phyloP scores from a whole-genome alignment of 768 basidiomycete species.

The Leucocoprinus birnbaumii region DNA sequence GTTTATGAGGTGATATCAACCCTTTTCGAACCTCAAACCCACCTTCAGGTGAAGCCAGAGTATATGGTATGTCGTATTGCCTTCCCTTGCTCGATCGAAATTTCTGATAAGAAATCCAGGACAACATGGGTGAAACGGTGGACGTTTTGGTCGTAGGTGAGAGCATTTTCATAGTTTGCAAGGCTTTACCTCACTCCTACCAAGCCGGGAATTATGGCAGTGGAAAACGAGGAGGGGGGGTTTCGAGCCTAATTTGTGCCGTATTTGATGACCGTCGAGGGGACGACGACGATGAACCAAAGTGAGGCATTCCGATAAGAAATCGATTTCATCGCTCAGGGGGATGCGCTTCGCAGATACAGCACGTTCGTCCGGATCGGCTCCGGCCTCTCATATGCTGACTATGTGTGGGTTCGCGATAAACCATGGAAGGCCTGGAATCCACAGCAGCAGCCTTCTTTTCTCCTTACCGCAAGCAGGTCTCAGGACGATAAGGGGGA shows the following conservation, averaged over 20 bases:
- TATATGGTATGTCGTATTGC: conserved; percentile 59
- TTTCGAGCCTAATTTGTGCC: conserved; percentile 88
- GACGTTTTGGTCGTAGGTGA: conserved; percentile 88
- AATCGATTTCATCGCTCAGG: background rate
- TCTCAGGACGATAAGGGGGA: conserved; percentile 83
- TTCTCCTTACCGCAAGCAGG: conserved; percentile 58
- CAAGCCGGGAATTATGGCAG: conserved; percentile 86
- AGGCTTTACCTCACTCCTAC: background rate
- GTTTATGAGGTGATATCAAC: background rate
- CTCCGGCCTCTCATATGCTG: conserved; percentile 80
- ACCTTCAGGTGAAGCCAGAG: conserved; percentile 71
- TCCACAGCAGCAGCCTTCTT: conserved; percentile 68
- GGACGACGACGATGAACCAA: conserved; percentile 57
- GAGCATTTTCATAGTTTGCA: conserved; percentile 17
- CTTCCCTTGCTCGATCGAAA: background rate
- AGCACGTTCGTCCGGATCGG: conserved; percentile 89
- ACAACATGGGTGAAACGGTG: conserved; percentile 90
- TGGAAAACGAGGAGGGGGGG: conserved; percentile 82
- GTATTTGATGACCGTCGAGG: conserved; percentile 71
- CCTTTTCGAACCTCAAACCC: background rate
- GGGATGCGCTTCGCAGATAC: conserved; percentile 49
- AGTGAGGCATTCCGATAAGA: conserved; percentile 41
- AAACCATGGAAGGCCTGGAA: conserved; percentile 86
- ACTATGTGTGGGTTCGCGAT: conserved; percentile 81
- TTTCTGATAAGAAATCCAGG: conserved; percentile 39